phyloP scores from a whole-genome alignment of 2,329 filamentous ascomycete genomes.

The Esteya vermicola region DNA sequence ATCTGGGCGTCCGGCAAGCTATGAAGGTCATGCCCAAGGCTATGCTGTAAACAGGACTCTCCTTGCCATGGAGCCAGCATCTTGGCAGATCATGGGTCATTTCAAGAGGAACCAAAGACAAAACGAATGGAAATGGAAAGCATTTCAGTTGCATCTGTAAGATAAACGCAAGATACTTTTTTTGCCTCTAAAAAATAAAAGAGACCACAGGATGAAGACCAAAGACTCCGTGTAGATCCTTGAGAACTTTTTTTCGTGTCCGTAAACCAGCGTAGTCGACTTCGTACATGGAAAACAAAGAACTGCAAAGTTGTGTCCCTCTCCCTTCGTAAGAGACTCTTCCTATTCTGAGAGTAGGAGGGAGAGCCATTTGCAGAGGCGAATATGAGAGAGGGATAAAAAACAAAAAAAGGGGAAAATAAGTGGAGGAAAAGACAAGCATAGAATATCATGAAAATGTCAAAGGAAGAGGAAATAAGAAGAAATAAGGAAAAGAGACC shows the following conservation, averaged over 20 bases:
- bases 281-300: conserved; percentile 1
- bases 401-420: neutral
- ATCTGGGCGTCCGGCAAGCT: conserved; percentile 71
- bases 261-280: conserved; percentile 5
- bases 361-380: no score
- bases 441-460: neutral
- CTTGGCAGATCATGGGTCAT: no score
- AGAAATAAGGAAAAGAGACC: conserved; percentile 7
- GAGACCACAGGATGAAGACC: conserved; percentile 6
- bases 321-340: neutral
- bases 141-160: no score
- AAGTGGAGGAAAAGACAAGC: neutral
- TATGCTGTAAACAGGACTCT: conserved; percentile 61
- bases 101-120: no score
- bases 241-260: conserved; percentile 9
- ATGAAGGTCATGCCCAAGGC: conserved; percentile 76
- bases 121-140: no score
- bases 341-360: no score
- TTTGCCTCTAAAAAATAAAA: conserved; percentile 1
- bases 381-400: neutral
- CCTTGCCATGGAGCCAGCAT: no score
- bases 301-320: neutral
- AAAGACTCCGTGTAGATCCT: conserved; percentile 11
- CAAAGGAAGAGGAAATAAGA: neutral
- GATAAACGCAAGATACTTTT: no score